Conservation (phyloP, 225 moss, liverwort and hornwort genomes). For the Lunularia cruciata region DNA sequence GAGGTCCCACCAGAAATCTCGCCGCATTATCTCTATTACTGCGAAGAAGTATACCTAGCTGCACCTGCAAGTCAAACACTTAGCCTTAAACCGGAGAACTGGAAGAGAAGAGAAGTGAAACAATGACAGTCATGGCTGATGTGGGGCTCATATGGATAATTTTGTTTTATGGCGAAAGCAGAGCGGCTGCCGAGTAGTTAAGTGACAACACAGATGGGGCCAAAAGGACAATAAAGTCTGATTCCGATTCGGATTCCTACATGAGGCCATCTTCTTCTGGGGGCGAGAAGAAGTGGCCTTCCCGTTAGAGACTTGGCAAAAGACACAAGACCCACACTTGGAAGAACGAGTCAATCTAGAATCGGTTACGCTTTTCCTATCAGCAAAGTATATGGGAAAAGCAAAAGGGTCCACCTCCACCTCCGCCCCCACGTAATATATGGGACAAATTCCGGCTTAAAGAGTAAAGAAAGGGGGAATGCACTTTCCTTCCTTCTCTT, state of each 20-base stretch:
- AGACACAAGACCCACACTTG: slow-evolving; percentile 6
- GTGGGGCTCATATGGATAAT: background rate
- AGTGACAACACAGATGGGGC: too few relatives aligned
- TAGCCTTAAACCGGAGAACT: background rate
- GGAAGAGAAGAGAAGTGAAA: background rate
- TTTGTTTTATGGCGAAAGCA: background rate
- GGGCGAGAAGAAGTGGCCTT: too few relatives aligned
- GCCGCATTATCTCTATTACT: background rate
- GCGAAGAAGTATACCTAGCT: background rate
- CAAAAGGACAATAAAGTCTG: slow-evolving; percentile 4
- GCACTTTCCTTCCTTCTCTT: too few relatives aligned
- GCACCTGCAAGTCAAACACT: background rate
- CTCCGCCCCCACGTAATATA: background rate
- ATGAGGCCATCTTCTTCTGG: background rate
- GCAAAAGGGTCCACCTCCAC: background rate
- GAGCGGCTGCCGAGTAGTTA: too few relatives aligned
- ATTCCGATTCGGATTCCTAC: background rate
- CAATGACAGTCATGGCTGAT: too few relatives aligned
- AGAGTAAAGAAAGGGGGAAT: background rate
- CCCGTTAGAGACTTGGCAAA: background rate
- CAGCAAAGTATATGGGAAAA: background rate
- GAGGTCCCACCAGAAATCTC: too few relatives aligned
- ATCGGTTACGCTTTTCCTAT: background rate
- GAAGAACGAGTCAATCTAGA: background rate
- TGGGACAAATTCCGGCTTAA: background rate